Base-by-base conservation (phyloP, 768 basidiomycete genomes). In the Phallus indusiatus region DNA sequence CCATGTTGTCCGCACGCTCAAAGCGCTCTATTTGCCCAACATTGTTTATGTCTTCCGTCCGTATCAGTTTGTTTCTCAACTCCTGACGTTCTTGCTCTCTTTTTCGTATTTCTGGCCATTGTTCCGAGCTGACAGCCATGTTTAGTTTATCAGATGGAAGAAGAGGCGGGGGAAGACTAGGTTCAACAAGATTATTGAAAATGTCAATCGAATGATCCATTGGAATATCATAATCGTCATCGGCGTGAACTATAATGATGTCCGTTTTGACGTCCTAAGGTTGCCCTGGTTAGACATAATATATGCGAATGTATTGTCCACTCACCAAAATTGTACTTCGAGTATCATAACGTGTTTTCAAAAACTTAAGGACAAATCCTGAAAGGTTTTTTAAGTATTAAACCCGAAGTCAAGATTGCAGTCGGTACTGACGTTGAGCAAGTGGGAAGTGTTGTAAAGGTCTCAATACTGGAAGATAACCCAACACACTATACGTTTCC, bases 191-290 rank as follows among this genome's bases (percentile, higher is more conserved):
- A 0, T 79, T 73, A 28, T 86, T 75, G 70, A 90, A 90, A 21
- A 94, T 78, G 0, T 74, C 70, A 14, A 76, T 74, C 0, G 90
- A 84, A 67, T 94, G 90, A 0, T 77, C 73, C 63, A 81, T 75
- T 0, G 85, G 84, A 51, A 93, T 90, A 21, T 88, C 84, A 64
- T 72, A 75, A 70, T 94, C 91, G 67, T 91, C 76, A 61, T 77
- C 74, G 7, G 90, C 82, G 68, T 94, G 91, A 0, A 79, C 82
- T 62, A 94, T 78, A 37, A 92, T 73, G 7, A 88, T 77, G 9
- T 86, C 83, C 0, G 81, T 79, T 63, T 81, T 80, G 64, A 90
- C 79, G 59, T 78, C 75, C 88, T 90, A 66, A 8, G 14, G 53
- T 35, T 53, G 47, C 22, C 14, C 12, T 37, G 28, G 20, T 37